Base-by-base conservation (phyloP, 108 stramenopile genomes). In the Nitzschia palea region DNA sequence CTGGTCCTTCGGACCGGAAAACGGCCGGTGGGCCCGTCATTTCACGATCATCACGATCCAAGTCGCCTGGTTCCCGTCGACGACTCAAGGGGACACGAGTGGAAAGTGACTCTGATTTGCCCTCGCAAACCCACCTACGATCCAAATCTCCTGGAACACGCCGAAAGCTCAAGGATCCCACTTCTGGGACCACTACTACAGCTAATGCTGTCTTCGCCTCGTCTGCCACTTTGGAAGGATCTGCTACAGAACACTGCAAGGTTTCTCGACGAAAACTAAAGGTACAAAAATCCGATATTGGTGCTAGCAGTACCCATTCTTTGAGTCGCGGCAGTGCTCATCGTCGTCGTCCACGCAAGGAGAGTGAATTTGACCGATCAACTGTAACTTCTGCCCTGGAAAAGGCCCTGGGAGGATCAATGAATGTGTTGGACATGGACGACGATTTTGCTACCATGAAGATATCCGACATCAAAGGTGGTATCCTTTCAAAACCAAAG, bases 111-210 rank as follows among this genome's bases (percentile, higher is more conserved):
- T 30, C 55, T 31, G 31, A 12, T 31, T 44, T 20, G 17, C 44
- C 44, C 1, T 44, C 44, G 14, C 51, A 26, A 14, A 17, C n/a
- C 15, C n/a, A 17, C 6, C 30, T 18, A 34, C 55, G 55, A 26
- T 56, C 55, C 55, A 56, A 56, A 32, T 56, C 55, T 31, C 55
- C 55, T 33, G 55, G 55, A 34, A 31, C 32, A 17, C 55, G 55
- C 29, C 55, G 55, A 32, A 12, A 20, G 6, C 55, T 56, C 2
- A 56, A 56, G 26, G 55, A 56, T 34, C 33, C 55, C 17, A 20
- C 15, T 15, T 18, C 55, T 33, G 55, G 18, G 31, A 15, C 55
- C 12, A 17, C 55, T 33, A 1, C 12, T 8, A 12, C 55, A 12
- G 20, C 55, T 30, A 1, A 2, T 40, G 14, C 37, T 40, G 14